phyloP scores from a whole-genome alignment of 2,329 filamentous ascomycete species.

The Trichoderma polysporum region DNA sequence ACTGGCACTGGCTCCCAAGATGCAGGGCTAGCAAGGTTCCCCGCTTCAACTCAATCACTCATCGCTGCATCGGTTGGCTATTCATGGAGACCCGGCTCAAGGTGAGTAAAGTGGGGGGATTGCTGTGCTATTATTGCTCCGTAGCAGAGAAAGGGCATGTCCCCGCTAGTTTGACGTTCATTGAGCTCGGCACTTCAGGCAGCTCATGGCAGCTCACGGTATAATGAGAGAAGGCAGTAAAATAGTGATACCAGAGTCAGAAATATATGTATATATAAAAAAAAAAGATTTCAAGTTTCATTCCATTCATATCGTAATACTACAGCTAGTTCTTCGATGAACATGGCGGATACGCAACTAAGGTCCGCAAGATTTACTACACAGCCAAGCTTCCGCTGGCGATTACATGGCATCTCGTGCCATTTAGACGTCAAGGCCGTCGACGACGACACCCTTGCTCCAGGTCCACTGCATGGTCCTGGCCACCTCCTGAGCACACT shows the following conservation, averaged over 20 bases:
- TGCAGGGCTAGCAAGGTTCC: conserved; percentile 7
- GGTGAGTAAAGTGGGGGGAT: conserved; percentile 9
- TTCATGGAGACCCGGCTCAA: conserved; percentile 1
- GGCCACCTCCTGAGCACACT: conserved; percentile 72
- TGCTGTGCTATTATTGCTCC: neutral
- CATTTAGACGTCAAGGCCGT: conserved; percentile 75
- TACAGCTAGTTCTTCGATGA: conserved; percentile 16
- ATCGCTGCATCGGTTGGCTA: conserved; percentile 3
- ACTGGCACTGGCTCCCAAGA: neutral
- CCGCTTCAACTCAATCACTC: conserved; percentile 15
- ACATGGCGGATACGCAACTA: conserved; percentile 4
- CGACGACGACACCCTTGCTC: conserved; percentile 81
- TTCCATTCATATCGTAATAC: conserved; percentile 21
- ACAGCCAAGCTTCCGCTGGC: conserved; percentile 23
- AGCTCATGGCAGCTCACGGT: no score
- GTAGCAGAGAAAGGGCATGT: neutral
- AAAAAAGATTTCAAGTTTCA: neutral
- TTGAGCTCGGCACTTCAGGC: neutral
- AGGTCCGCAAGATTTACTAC: conserved; percentile 20
- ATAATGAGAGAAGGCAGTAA: no score
- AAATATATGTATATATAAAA: neutral
- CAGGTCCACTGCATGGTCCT: conserved; percentile 77
- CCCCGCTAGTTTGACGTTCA: conserved; percentile 1
- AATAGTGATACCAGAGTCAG: no score
- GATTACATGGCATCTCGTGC: conserved; percentile 1